A percentile compares a stretch with the other conserved stretches of the same genome.
Conservation (phyloP, 208 protist genomes). For the Trypanosoma boissoni region DNA sequence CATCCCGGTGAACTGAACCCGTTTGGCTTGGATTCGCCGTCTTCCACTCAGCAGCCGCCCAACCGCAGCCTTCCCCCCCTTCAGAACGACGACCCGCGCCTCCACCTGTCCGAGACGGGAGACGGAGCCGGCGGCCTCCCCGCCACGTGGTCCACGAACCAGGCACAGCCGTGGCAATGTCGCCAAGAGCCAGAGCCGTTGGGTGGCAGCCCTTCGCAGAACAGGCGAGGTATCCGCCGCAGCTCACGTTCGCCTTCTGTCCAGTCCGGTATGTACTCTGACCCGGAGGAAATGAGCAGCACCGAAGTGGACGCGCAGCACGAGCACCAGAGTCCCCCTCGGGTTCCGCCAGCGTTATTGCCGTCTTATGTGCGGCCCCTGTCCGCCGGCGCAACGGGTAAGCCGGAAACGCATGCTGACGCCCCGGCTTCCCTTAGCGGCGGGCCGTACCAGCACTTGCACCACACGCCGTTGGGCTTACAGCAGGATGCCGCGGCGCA, state of each 20-base stretch:
- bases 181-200: not conserved
- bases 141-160: too few species aligned
- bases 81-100: not conserved
- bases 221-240: not conserved
- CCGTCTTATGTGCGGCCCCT: constrained; percentile 12
- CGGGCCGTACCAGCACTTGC: constrained; percentile 56
- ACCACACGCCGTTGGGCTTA: constrained; percentile 16
- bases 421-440: not conserved
- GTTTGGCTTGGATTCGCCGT: not conserved
- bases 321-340: constrained; percentile 3
- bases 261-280: not conserved
- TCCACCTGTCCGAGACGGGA: too few species aligned
- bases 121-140: too few species aligned
- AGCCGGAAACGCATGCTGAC: not conserved
- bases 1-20: constrained; percentile 3
- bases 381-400: constrained; percentile 4
- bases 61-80: not conserved
- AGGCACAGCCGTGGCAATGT: too few species aligned
- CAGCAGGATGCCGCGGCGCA: not conserved
- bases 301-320: not conserved
- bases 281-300: not conserved
- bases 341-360: constrained; percentile 15
- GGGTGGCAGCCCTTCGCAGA: not conserved
- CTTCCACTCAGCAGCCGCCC: not conserved
- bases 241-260: not conserved